These are phyloP conservation scores for Venturia oleaginea DNA, from an alignment of 2,329 filamentous ascomycete species.

Conservation along the genomic window DNA sequence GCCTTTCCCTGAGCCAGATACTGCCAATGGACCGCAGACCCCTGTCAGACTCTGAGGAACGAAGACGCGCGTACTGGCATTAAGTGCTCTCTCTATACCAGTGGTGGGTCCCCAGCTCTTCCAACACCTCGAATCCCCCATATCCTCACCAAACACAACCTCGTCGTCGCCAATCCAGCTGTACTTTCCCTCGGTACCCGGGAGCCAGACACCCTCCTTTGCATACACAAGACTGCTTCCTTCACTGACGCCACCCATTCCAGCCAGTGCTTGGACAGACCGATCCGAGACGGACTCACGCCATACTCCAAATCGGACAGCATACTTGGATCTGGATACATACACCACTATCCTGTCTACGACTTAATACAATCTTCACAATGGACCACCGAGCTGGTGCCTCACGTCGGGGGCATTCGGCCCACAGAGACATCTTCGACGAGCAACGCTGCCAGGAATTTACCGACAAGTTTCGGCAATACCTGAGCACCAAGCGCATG, in stretches of 20 bases:
- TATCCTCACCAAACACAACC: not conserved
- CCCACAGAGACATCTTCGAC: constrained; percentile 9
- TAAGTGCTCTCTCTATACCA: not conserved
- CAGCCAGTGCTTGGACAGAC: not conserved
- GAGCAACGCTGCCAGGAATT: constrained; percentile 4
- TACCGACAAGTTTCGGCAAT: constrained; percentile 73
- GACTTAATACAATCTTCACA: not conserved
- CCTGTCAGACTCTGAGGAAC: not conserved
- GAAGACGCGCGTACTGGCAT: not conserved
- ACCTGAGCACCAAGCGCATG: constrained; percentile 78
- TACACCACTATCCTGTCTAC: not conserved
- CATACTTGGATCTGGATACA: not conserved
- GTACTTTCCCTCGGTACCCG: not conserved
- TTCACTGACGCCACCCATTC: not conserved
- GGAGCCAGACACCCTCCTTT: not conserved
- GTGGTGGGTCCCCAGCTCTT: not conserved
- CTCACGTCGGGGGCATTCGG: not conserved
- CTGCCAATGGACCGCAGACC: not conserved
- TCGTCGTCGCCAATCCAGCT: not conserved
- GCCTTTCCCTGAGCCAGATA: constrained; percentile 1
- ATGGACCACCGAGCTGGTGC: constrained; percentile 1
- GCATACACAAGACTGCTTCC: not conserved
- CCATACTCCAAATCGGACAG: not conserved
- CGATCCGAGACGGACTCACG: not conserved
- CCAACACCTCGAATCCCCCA: not conserved